These are phyloP conservation scores for Hansenula sp. DNA, from an alignment of 1,139 yeast species.

Conservation along the genomic window DNA sequence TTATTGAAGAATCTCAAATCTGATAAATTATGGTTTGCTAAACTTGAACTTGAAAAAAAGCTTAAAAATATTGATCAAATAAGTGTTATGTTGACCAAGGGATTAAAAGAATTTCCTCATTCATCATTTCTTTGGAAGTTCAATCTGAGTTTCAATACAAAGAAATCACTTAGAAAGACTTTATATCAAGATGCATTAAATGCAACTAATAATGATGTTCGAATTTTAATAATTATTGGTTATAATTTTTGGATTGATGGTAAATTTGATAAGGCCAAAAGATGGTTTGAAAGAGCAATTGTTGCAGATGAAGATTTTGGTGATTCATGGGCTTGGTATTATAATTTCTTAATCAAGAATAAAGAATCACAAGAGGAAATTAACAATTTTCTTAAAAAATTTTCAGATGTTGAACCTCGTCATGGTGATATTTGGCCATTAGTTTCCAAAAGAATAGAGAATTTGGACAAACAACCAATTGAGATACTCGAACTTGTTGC, in stretches of 20 bases:
- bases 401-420: slow-evolving; percentile 44
- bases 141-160: slow-evolving; percentile 41
- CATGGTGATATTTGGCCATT: slow-evolving; percentile 57
- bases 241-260: slow-evolving; percentile 65
- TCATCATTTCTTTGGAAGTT: slow-evolving; percentile 64
- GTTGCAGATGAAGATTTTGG: slow-evolving; percentile 55
- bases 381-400: slow-evolving; percentile 27
- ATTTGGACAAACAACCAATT: slow-evolving; percentile 32
- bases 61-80: slow-evolving; percentile 50
- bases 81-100: slow-evolving; percentile 50
- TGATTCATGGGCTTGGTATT: slow-evolving; percentile 75
- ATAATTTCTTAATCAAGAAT: slow-evolving; percentile 35
- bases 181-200: slow-evolving; percentile 70
- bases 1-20: slow-evolving; percentile 45
- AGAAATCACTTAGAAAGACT: slow-evolving; percentile 55
- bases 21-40: slow-evolving; percentile 53
- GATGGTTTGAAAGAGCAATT: slow-evolving; percentile 75
- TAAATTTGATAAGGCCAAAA: slow-evolving; percentile 57
- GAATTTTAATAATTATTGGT: slow-evolving; percentile 63
- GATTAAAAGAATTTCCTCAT: slow-evolving; percentile 54
- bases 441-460: slow-evolving; percentile 39
- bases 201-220: slow-evolving; percentile 56
- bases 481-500: slow-evolving; percentile 34
- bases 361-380: slow-evolving; percentile 22
- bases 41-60: slow-evolving; percentile 53